Evolutionary conservation across 257 asterid species (phyloP), one percentile per base, ranked within the genome.

Genomic region (Schizonepeta tenuifolia): DNA sequence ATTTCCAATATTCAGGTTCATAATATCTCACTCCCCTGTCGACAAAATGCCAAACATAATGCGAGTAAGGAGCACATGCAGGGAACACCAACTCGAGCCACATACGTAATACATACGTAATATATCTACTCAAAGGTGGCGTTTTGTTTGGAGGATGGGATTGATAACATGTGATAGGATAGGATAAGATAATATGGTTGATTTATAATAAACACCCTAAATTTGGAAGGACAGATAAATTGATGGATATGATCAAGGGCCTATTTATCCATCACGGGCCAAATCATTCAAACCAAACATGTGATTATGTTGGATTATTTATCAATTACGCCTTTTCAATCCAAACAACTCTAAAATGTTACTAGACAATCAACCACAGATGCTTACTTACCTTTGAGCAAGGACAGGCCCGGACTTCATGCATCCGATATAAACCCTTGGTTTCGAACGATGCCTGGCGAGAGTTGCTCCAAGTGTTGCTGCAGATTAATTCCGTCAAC

Each of bases 341-440:
- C n/a, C n/a, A n/a, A n/a, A n/a, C 15, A 60, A 53, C 47, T 33
- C 8, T n/a, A 55, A 20, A 35, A 33, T 33, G 53, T 61, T 18
- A 57, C 0, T 4, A 53, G 24, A 55, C 4, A 3, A 72, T 66
- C 17, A 8, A 7, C n/a, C 7, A 20, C 17, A 55, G 53, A 61
- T 22, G 36, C 49, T 33, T 51, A 69, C 83, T 79, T 79, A 82
- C 86, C 77, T 83, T 67, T 75, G 87, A 80, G 83, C 87, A 26
- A 83, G 82, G 57, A 83, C 84, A 2, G 84, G 87, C 44, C 87
- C 87, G 43, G 87, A 83, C 74, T 83, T 83, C 87, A 83, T 83
- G 75, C 87, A 83, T 61, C 87, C 87, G 17, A 83, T 83, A 54
- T 83, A 83, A 22, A 83, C 84, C 79, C 87, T 77, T 7, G 84